phyloP scores from a whole-genome alignment of 176 grass and related monocot species.

The Eremochloa ophiuroides region DNA sequence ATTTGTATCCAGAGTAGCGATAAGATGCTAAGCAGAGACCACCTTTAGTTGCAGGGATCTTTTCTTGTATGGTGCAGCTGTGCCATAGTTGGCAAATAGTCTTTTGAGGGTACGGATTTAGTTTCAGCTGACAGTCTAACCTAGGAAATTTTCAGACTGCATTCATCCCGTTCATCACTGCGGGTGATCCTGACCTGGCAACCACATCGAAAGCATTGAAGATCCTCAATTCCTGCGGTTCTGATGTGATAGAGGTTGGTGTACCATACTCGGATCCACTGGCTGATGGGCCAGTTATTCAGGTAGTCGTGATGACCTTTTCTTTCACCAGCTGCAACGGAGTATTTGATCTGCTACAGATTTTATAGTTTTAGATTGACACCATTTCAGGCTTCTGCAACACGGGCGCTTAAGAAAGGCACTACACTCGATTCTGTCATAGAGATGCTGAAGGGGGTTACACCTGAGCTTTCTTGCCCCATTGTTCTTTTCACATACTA shows the following conservation, averaged over 20 bases:
- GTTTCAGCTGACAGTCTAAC: not conserved
- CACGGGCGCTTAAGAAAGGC: conserved; percentile 70
- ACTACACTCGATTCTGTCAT: conserved; percentile 61
- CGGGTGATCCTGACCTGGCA: conserved; percentile 79
- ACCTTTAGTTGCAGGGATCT: not conserved
- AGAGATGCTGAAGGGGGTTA: conserved; percentile 66
- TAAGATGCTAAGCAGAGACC: not conserved
- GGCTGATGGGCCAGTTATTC: conserved; percentile 89
- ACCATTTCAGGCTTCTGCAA: conserved; percentile 70
- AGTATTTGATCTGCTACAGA: not conserved
- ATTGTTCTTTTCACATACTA: conserved; percentile 93
- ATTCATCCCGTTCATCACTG: conserved; percentile 85
- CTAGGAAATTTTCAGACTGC: conserved; percentile 48
- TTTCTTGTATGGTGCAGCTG: not conserved
- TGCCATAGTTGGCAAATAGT: not conserved
- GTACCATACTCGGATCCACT: conserved; percentile 88
- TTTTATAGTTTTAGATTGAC: not conserved
- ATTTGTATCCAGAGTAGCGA: not conserved
- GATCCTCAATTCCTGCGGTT: conserved; percentile 79
- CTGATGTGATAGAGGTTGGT: conserved; percentile 81
- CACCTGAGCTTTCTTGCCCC: conserved; percentile 74
- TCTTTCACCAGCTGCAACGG: not conserved
- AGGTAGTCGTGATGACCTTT: conserved; percentile 28
- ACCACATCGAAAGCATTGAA: conserved; percentile 77
- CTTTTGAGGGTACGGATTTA: not conserved